Conservation (phyloP, 2,329 filamentous ascomycete species). For the Calonectria henricotiae region DNA sequence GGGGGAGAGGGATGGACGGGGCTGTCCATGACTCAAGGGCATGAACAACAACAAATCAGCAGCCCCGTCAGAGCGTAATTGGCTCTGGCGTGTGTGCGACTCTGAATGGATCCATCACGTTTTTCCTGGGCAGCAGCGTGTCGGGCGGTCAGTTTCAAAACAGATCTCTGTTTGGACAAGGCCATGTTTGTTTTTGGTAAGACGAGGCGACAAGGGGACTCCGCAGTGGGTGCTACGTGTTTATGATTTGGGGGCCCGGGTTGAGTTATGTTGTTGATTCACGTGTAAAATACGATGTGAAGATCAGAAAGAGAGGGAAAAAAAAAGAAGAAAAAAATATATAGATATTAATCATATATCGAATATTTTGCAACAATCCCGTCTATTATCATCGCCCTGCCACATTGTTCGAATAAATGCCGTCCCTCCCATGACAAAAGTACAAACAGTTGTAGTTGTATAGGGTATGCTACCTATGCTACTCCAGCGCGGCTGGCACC, state of each 20-base stretch:
- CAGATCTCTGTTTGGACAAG: background rate
- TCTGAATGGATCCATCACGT: background rate
- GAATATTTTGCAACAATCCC: background rate
- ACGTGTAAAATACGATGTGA: background rate
- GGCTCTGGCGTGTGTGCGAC: constrained; percentile 2
- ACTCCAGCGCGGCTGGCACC: constrained; percentile 2
- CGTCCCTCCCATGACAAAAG: background rate
- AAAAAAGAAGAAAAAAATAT: background rate
- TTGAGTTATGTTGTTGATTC: background rate
- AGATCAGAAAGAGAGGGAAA: background rate
- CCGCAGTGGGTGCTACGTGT: constrained; percentile 7
- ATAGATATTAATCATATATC: background rate
- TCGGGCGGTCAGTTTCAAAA: constrained; percentile 27
- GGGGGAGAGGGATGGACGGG: too few relatives aligned
- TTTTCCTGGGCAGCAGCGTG: background rate
- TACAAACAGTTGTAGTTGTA: background rate
- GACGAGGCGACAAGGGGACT: background rate
- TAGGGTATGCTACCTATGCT: background rate
- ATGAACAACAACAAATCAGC: constrained; percentile 21
- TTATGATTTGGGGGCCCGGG: background rate
- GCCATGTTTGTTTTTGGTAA: constrained; percentile 1
- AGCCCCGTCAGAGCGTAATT: constrained; percentile 12
- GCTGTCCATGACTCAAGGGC: background rate
- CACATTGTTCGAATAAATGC: background rate
- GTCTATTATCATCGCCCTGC: background rate